A percentile compares a stretch with the other conserved stretches of the same genome.
Conservation (phyloP, 73 alveolate genomes). For the Paramecium biaurelia region DNA sequence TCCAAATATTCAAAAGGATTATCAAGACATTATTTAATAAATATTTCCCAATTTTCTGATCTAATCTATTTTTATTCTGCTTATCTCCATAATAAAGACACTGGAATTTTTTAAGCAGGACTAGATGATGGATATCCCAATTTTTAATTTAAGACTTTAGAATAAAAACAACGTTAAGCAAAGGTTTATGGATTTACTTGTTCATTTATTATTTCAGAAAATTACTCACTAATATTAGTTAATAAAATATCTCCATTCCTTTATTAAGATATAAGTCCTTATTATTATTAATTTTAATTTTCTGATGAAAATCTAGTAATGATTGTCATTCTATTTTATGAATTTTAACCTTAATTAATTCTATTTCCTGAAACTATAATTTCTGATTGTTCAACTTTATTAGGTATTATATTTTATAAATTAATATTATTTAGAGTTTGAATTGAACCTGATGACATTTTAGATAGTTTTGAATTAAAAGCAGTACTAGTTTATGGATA, state of each 20-base stretch:
- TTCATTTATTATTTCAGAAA: background rate
- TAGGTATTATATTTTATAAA: background rate
- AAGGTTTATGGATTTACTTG: background rate
- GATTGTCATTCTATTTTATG: background rate
- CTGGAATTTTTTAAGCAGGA: slow-evolving; percentile 20
- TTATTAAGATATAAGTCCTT: background rate
- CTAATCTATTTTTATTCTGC: background rate
- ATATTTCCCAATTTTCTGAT: background rate
- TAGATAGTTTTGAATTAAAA: background rate
- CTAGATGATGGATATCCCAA: background rate
- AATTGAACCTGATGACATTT: background rate
- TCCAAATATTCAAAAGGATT: slow-evolving; percentile 23
- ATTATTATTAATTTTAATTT: background rate
- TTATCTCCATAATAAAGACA: background rate
- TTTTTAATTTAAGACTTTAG: background rate
- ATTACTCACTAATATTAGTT: background rate
- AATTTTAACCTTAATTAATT: background rate
- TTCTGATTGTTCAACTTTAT: background rate
- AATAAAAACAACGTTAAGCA: background rate
- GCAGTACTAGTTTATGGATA: background rate
- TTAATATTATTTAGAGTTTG: background rate
- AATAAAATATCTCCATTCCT: background rate
- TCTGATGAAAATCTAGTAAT: background rate
- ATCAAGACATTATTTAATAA: background rate
- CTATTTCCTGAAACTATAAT: background rate